Conservation (phyloP, 495 filamentous ascomycete genomes). For the Penicillium parvum region DNA sequence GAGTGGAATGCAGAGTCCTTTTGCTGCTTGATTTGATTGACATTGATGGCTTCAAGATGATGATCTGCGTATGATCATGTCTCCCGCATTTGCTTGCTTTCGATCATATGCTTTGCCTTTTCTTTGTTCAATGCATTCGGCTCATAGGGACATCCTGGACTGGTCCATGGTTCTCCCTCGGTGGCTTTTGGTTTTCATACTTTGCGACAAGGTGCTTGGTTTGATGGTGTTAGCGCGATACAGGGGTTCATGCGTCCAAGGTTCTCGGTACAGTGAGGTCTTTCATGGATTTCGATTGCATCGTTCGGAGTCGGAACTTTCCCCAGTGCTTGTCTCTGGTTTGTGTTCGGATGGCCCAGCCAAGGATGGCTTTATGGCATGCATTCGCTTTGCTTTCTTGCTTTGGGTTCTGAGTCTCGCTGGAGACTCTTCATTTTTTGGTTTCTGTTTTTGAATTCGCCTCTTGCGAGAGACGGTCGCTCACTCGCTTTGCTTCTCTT, state of each 20-base stretch:
- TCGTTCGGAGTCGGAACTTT: conserved; percentile 25
- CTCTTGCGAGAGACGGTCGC: background rate
- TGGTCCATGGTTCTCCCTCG: conserved; percentile 20
- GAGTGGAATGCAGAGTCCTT: conserved; percentile 36
- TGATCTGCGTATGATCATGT: conserved; percentile 4
- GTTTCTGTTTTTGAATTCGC: background rate
- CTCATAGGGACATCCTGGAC: conserved; percentile 19
- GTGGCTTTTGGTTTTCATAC: conserved; percentile 15
- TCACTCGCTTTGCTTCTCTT: background rate
- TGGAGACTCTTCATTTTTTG: background rate
- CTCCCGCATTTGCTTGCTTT: conserved; percentile 1
- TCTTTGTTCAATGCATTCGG: conserved; percentile 11
- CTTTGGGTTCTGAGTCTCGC: background rate
- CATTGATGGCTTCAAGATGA: conserved; percentile 3
- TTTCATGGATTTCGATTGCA: conserved; percentile 15
- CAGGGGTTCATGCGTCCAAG: conserved; percentile 13
- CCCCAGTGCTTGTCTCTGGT: conserved; percentile 16
- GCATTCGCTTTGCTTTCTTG: background rate
- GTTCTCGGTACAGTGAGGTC: conserved; percentile 17
- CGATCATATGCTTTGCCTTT: conserved; percentile 3
- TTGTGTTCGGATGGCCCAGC: conserved; percentile 8
- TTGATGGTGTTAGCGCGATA: conserved; percentile 18
- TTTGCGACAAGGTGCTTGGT: conserved; percentile 12
- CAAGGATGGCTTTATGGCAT: conserved; percentile 9
- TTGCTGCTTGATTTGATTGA: conserved; percentile 19